Percentiles rank a stretch among this genome's conserved stretches.
Conservation (phyloP, 2,329 filamentous ascomycete species). For the Thermothelomyces thermophilus region DNA sequence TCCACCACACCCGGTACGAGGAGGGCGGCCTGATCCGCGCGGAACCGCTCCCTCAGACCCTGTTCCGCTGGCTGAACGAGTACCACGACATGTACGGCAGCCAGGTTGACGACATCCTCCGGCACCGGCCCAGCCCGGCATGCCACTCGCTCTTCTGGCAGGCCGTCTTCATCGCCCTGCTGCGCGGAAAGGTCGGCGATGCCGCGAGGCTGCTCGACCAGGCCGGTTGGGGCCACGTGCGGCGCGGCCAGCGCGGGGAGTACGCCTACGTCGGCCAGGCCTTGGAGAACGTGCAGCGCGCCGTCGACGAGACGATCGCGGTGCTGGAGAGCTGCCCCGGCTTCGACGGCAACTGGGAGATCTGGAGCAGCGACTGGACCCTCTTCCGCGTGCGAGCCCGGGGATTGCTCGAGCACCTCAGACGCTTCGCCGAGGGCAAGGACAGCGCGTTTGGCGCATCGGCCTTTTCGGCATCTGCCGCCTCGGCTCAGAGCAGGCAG, state of each 20-base stretch:
- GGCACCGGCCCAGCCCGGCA: constrained; percentile 64
- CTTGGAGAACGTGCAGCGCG: constrained; percentile 70
- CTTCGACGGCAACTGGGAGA: constrained; percentile 68
- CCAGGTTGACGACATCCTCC: constrained; percentile 59
- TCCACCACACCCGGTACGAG: constrained; percentile 61
- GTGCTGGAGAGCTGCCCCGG: constrained; percentile 70
- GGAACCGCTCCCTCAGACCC: constrained; percentile 62
- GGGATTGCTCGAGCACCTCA: constrained; percentile 62
- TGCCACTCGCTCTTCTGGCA: constrained; percentile 80
- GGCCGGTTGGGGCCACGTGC: constrained; percentile 73
- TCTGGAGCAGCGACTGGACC: constrained; percentile 74
- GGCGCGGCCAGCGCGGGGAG: constrained; percentile 58
- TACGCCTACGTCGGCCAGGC: constrained; percentile 67
- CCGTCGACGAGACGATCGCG: constrained; percentile 59
- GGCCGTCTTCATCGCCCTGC: constrained; percentile 63
- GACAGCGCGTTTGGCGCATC: constrained; percentile 29
- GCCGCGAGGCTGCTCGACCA: constrained; percentile 62
- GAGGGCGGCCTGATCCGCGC: constrained; percentile 21
- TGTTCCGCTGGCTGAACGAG: constrained; percentile 76
- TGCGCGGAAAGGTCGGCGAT: constrained; percentile 66
- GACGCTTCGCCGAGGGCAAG: constrained; percentile 68
- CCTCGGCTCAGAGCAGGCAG: constrained; percentile 38
- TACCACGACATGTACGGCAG: constrained; percentile 67
- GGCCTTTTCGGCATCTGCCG: constrained; percentile 29
- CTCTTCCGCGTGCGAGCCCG: constrained; percentile 72